A percentile compares a stretch with the other conserved stretches of the same genome.
These are phyloP conservation scores for Fusarium sp. DNA, from an alignment of 2,329 filamentous ascomycete species.

Conservation along the genomic window DNA sequence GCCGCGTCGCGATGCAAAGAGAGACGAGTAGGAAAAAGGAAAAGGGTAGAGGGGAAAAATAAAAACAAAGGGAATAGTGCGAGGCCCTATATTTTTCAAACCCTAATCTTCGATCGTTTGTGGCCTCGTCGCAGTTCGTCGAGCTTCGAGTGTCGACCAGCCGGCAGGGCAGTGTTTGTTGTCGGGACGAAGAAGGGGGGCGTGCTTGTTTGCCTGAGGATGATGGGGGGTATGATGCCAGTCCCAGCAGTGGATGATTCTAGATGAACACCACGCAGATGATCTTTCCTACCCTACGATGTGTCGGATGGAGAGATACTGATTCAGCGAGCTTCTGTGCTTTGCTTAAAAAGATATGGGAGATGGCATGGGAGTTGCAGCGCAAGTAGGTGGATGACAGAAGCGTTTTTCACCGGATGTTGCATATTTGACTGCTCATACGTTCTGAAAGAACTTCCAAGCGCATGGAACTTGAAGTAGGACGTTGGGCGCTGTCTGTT, in stretches of 20 bases:
- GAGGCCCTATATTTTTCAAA: neutral
- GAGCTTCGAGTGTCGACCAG: neutral
- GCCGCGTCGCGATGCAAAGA: neutral
- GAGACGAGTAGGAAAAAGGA: neutral
- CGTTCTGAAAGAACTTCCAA: neutral
- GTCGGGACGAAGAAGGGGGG: neutral
- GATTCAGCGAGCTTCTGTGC: neutral
- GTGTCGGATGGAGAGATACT: neutral
- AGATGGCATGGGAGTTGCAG: neutral
- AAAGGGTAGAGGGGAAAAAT: neutral
- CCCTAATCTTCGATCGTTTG: neutral
- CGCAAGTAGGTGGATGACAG: neutral
- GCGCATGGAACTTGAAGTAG: too few relatives aligned
- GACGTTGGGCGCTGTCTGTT: neutral
- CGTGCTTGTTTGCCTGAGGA: neutral
- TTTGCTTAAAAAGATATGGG: neutral
- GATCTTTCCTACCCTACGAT: neutral
- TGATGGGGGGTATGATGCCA: neutral
- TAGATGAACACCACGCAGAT: neutral
- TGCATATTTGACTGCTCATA: neutral
- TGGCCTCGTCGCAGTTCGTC: neutral
- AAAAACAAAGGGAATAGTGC: neutral
- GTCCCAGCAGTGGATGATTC: neutral
- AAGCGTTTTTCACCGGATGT: neutral
- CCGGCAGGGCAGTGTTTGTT: neutral